Conservation (phyloP, 1,284 basidiomycete species). For the Ustilago shanxiensis region DNA sequence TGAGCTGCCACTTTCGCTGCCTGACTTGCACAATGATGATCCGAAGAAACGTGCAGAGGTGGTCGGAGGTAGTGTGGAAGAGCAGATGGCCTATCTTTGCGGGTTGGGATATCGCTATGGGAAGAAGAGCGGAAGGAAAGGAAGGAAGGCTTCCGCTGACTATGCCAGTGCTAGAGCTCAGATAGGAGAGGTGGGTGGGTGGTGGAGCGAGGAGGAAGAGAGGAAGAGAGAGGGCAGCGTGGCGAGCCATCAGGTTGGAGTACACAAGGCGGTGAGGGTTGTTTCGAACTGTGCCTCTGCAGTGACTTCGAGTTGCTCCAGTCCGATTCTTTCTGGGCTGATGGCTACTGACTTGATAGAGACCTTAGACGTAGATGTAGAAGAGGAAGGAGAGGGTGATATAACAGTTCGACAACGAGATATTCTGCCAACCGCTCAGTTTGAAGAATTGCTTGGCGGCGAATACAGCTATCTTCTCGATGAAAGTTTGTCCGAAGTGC, state of each 20-base stretch:
- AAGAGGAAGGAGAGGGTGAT: conserved; percentile 15
- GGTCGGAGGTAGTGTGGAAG: conserved; percentile 23
- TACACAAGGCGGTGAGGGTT: conserved; percentile 15
- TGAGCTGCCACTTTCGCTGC: conserved; percentile 33
- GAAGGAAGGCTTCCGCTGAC: conserved; percentile 16
- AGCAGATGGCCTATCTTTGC: conserved; percentile 50
- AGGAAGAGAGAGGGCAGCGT: conserved; percentile 12
- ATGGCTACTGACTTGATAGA: conserved; percentile 6
- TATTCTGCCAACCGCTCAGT: neutral
- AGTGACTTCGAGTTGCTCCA: conserved; percentile 13
- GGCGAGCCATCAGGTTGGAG: conserved; percentile 4
- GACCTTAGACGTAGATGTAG: neutral
- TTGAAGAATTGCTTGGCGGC: conserved; percentile 8
- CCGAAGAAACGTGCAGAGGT: neutral
- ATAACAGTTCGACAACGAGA: conserved; percentile 9
- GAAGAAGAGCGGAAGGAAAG: conserved; percentile 5
- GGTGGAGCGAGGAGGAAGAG: conserved; percentile 21
- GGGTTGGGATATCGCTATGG: conserved; percentile 39
- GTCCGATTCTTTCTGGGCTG: conserved; percentile 24
- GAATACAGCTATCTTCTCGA: conserved; percentile 44
- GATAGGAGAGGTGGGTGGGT: neutral
- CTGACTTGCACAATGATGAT: neutral
- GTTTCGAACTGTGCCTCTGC: conserved; percentile 24
- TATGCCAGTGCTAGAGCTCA: neutral
- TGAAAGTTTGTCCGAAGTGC: neutral